Conservation (phyloP, 495 filamentous ascomycete species). For the Articulospora tetracladia region DNA sequence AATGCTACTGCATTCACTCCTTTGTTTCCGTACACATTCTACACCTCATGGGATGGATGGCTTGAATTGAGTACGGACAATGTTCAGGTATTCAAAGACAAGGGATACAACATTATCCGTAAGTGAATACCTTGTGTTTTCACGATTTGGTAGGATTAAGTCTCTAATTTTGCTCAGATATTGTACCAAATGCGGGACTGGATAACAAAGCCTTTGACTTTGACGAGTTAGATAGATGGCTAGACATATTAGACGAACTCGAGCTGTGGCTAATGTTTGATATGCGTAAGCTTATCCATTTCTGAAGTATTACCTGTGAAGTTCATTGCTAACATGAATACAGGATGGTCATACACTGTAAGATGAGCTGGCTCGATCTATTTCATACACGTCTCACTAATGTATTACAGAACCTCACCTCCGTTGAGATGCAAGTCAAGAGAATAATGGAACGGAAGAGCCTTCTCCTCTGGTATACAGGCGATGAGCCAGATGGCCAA, state of each 20-base stretch:
- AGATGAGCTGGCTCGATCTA: neutral
- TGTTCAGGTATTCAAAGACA: slow-evolving; percentile 10
- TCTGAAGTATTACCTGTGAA: neutral
- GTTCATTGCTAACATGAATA: neutral
- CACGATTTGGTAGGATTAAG: neutral
- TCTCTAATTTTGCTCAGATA: slow-evolving; percentile 20
- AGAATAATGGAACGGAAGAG: slow-evolving; percentile 42
- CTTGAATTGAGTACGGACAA: slow-evolving; percentile 42
- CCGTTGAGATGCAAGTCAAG: slow-evolving; percentile 47
- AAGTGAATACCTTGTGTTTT: neutral
- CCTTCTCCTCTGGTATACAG: slow-evolving; percentile 61
- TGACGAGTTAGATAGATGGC: slow-evolving; percentile 38
- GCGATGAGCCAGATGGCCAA: slow-evolving; percentile 64
- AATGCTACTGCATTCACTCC: slow-evolving; percentile 25
- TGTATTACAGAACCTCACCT: slow-evolving; percentile 40
- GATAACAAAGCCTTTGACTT: slow-evolving; percentile 39
- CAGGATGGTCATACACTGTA: slow-evolving; percentile 16
- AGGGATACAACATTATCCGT: slow-evolving; percentile 45
- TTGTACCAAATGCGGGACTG: slow-evolving; percentile 34
- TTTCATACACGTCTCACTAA: neutral
- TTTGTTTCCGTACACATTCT: slow-evolving; percentile 61
- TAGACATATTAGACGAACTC: slow-evolving; percentile 49
- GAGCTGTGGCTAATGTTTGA: slow-evolving; percentile 61
- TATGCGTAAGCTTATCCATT: slow-evolving; percentile 50
- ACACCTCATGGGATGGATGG: slow-evolving; percentile 46